Evolutionary conservation across 2,329 filamentous ascomycete species (phyloP).

Genomic region (Nemania sp.): DNA sequence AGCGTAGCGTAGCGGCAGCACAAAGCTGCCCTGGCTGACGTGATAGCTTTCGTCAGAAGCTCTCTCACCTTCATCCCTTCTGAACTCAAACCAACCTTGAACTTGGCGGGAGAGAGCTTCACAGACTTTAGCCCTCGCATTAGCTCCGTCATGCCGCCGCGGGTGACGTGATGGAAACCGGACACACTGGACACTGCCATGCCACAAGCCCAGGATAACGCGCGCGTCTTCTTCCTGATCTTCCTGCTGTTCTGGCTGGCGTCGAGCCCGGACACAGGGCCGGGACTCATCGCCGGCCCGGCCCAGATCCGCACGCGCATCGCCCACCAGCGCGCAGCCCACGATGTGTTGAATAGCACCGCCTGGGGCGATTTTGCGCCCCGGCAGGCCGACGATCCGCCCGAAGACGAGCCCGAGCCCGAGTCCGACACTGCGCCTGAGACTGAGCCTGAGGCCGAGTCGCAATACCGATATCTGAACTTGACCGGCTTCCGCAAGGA

Average conservation of each 20-base stretch:
- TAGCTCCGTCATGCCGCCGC: constrained; percentile 25
- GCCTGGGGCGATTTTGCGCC: constrained; percentile 64
- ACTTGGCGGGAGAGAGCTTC: constrained; percentile 6
- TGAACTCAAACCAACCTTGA: neutral
- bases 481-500: constrained; percentile 75
- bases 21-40: too few species aligned
- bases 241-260: constrained; percentile 51
- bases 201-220: constrained; percentile 52
- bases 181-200: constrained; percentile 46
- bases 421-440: too few species aligned
- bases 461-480: constrained; percentile 68
- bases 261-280: constrained; percentile 45
- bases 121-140: constrained; percentile 15
- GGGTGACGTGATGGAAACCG: constrained; percentile 35
- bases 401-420: constrained; percentile 38
- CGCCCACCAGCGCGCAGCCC: constrained; percentile 54
- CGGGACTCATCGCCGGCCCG: constrained; percentile 48
- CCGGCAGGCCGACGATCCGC: constrained; percentile 34
- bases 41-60: too few species aligned
- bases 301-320: constrained; percentile 51
- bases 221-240: constrained; percentile 48
- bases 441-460: too few species aligned
- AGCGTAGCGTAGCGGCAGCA: too few species aligned
- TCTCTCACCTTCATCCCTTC: neutral
- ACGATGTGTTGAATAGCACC: constrained; percentile 58